Base-by-base conservation (phyloP, 768 basidiomycete genomes). In the Gymnopilus junonius region DNA sequence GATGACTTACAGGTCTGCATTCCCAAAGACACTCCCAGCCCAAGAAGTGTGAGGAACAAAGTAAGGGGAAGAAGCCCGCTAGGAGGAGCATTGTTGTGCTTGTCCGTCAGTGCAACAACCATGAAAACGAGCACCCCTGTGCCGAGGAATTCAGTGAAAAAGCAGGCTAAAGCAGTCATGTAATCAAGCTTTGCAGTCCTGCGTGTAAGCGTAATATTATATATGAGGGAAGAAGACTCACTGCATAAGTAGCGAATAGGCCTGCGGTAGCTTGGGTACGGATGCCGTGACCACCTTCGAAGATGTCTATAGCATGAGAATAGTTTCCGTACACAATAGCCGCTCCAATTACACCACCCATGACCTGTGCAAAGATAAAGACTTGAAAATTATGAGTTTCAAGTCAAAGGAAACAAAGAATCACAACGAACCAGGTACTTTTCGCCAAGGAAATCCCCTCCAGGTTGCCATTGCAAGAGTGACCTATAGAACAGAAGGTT, bases 391-490 rank as follows among this genome's bases (percentile, higher is more conserved):
- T 8, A 58, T 31, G 23, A 51, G 25, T 25, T 23, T 29, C 27
- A 14, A 3, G 23, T n/a, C 5, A 29, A 32, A 59, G 34, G 37
- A 51, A n/a, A 25, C 0, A 21, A 29, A 39, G 25, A 50, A 3
- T 3, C 27, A 10, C 6, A 43, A 55, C 65, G 59, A 64, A 71
- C 79, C 80, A 1, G 93, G 92, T 0, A 92, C 92, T 70, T 93
- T 94, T 66, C 80, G 82, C 89, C 90, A 90, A 1, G 93, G 88
- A 74, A 94, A 94, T 48, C 81, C 82, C 61, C 91, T 87, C 74
- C 86, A 87, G 2, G 86, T 80, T 3, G 90, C 90, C 59, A 93
- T 70, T 14, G 87, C 84, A 50, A 94, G 76, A 23, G 93, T 94
- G 32, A 93, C 82, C 88, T 89, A 50, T 1, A 42, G 3, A 39